phyloP scores from a whole-genome alignment of 2,329 filamentous ascomycete species.

The Epichloe sibirici region DNA sequence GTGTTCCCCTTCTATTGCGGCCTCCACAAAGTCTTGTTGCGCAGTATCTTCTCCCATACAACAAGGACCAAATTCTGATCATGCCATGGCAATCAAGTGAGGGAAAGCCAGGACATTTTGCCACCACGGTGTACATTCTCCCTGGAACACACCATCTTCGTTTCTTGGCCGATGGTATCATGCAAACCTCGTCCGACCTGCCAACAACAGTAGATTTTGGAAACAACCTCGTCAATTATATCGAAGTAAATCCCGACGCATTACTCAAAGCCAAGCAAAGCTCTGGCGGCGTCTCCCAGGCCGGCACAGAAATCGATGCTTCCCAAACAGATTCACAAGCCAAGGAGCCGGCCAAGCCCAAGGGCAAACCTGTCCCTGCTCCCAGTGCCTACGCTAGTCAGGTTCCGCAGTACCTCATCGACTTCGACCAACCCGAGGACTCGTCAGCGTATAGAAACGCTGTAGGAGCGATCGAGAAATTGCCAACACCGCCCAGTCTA shows the following conservation, averaged over 20 bases:
- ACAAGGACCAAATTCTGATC: neutral
- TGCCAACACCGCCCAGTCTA: slow-evolving; percentile 73
- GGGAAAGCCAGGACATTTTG: slow-evolving; percentile 51
- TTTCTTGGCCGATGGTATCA: slow-evolving; percentile 88
- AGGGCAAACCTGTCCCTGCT: slow-evolving; percentile 43
- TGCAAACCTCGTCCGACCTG: slow-evolving; percentile 75
- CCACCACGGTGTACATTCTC: slow-evolving; percentile 68
- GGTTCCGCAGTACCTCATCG: slow-evolving; percentile 74
- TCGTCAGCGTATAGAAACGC: slow-evolving; percentile 62
- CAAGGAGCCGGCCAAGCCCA: slow-evolving; percentile 32
- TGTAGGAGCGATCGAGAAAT: slow-evolving; percentile 59
- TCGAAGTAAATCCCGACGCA: slow-evolving; percentile 74
- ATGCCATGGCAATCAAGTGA: slow-evolving; percentile 24
- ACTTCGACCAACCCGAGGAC: slow-evolving; percentile 78
- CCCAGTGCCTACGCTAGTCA: slow-evolving; percentile 54
- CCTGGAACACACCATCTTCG: slow-evolving; percentile 94
- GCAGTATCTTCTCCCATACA: neutral
- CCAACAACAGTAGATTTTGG: slow-evolving; percentile 96
- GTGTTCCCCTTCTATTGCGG: slow-evolving; percentile 23
- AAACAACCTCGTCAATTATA: slow-evolving; percentile 96
- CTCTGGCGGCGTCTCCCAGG: slow-evolving; percentile 5
- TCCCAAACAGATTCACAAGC: slow-evolving; percentile 12
- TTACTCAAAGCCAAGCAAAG: slow-evolving; percentile 22
- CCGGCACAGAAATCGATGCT: slow-evolving; percentile 4
- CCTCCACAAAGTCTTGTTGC: neutral